A percentile compares a stretch with the other conserved stretches of the same genome.
These are phyloP conservation scores for Raphanus sativus DNA, from an alignment of 345 rosid genomes.

Conservation along the genomic window DNA sequence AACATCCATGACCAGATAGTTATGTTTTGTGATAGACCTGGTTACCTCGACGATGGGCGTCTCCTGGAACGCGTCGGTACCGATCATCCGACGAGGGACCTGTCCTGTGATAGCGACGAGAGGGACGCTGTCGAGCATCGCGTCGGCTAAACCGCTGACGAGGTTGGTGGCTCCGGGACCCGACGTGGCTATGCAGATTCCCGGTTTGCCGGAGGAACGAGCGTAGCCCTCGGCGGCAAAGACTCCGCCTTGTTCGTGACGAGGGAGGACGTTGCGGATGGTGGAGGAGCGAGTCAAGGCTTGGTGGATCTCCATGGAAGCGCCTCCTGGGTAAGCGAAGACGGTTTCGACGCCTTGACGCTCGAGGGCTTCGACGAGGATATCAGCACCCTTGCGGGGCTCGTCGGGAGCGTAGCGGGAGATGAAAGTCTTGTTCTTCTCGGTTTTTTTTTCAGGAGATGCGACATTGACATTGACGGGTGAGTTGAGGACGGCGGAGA, in stretches of 20 bases:
- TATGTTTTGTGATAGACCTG: slow-evolving; percentile 85
- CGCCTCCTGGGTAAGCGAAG: slow-evolving; percentile 94
- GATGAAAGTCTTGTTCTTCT: neutral
- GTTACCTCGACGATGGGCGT: slow-evolving; percentile 96
- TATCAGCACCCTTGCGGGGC: slow-evolving; percentile 93
- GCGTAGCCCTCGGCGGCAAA: slow-evolving; percentile 97
- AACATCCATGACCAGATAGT: slow-evolving; percentile 78
- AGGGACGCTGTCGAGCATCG: slow-evolving; percentile 88
- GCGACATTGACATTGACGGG: slow-evolving; percentile 31
- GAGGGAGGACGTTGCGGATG: slow-evolving; percentile 85
- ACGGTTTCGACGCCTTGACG: slow-evolving; percentile 79
- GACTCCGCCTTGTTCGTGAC: slow-evolving; percentile 96
- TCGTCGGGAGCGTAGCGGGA: slow-evolving; percentile 60
- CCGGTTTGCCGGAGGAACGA: slow-evolving; percentile 78
- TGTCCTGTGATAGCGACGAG: slow-evolving; percentile 91
- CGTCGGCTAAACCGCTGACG: slow-evolving; percentile 94
- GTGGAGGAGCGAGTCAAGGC: slow-evolving; percentile 81
- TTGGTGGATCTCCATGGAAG: slow-evolving; percentile 98
- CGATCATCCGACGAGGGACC: slow-evolving; percentile 93
- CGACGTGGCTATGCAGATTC: slow-evolving; percentile 93
- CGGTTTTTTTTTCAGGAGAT: neutral
- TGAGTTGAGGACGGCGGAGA: slow-evolving; percentile 32
- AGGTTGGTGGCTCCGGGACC: slow-evolving; percentile 96
- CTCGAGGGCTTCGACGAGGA: slow-evolving; percentile 93
- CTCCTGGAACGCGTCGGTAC: slow-evolving; percentile 93